A percentile compares a stretch with the other conserved stretches of the same genome.
Conservation (phyloP, 2,329 filamentous ascomycete genomes). For the Xylariaceae sp. region DNA sequence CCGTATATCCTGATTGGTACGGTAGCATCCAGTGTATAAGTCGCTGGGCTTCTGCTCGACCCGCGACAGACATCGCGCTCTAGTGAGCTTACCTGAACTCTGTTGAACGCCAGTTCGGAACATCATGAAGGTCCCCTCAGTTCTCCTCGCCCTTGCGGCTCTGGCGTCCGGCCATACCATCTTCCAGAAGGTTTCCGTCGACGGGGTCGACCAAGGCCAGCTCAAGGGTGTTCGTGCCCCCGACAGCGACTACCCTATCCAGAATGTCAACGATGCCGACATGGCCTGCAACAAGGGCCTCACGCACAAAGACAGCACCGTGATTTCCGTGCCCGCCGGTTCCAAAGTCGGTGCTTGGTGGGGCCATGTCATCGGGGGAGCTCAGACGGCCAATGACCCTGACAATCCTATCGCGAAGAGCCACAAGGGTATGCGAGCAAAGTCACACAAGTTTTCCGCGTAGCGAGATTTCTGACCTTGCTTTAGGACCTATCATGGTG, state of each 20-base stretch:
- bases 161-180: conserved; percentile 22
- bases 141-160: conserved; percentile 19
- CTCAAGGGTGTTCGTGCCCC: conserved; percentile 54
- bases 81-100: not conserved
- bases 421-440: conserved; percentile 46
- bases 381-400: conserved; percentile 45
- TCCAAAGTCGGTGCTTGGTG: conserved; percentile 52
- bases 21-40: conserved; percentile 15
- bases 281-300: conserved; percentile 52
- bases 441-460: not conserved
- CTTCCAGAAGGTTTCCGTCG: conserved; percentile 45
- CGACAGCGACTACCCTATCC: conserved; percentile 52
- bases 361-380: conserved; percentile 54
- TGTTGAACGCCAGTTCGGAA: not conserved
- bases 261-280: conserved; percentile 48
- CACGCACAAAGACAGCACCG: conserved; percentile 39
- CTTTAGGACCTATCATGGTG: conserved; percentile 48
- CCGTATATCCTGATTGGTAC: conserved; percentile 18
- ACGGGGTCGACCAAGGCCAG: conserved; percentile 52
- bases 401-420: conserved; percentile 52
- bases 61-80: not conserved
- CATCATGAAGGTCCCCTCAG: conserved; percentile 23
- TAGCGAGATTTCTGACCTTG: conserved; percentile 16
- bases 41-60: not conserved
- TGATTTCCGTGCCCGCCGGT: conserved; percentile 51